Conservation (phyloP, 768 basidiomycete genomes). For the Tricholomella constricta region DNA sequence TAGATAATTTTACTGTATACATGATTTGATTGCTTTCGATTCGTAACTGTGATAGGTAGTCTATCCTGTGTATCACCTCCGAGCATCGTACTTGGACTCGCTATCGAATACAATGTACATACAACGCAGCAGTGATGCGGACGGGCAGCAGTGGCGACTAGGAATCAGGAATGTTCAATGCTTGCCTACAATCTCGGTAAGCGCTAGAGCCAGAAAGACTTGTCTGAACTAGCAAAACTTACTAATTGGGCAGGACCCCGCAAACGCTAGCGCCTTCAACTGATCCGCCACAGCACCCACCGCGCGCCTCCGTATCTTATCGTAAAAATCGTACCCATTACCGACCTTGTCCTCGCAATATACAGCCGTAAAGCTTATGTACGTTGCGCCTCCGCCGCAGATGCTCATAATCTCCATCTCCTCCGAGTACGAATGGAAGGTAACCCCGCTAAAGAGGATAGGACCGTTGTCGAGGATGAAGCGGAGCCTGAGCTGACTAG, state of each 20-base stretch:
- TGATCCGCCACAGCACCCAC: constrained; percentile 3
- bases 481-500: background rate
- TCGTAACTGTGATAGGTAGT: too few relatives aligned
- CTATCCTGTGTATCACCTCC: too few relatives aligned
- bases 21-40: constrained; percentile 6
- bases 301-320: background rate
- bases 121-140: too few relatives aligned
- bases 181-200: too few relatives aligned
- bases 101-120: too few relatives aligned
- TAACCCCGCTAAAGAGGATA: background rate
- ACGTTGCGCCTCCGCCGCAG: constrained; percentile 14
- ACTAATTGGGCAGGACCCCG: constrained; percentile 14
- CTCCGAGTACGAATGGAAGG: constrained; percentile 7
- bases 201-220: too few relatives aligned
- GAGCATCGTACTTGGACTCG: too few relatives aligned
- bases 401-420: constrained; percentile 12
- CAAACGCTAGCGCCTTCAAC: constrained; percentile 7
- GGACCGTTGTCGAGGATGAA: background rate
- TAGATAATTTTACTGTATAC: constrained; percentile 4
- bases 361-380: constrained; percentile 7
- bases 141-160: too few relatives aligned
- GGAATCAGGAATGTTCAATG: too few relatives aligned
- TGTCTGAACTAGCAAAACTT: background rate
- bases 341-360: constrained; percentile 4
- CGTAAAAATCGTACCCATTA: background rate